Conservation (phyloP, 2,329 filamentous ascomycete species). For the Ceratocystis cubensis region DNA sequence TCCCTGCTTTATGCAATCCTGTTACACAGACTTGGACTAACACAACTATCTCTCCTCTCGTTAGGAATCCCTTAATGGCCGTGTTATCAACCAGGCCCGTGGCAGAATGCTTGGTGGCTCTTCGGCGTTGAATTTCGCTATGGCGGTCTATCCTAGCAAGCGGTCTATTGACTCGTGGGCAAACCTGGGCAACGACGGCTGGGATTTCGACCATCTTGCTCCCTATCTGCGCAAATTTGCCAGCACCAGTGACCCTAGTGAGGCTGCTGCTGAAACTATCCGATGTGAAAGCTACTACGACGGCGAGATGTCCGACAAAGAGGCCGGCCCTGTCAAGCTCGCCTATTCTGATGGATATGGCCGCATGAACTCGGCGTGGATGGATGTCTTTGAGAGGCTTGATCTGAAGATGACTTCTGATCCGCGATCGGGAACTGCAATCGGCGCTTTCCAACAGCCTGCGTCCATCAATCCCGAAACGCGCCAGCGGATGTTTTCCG, state of each 20-base stretch:
- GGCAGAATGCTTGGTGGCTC: conserved; percentile 48
- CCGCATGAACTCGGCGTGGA: conserved; percentile 29
- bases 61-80: conserved; percentile 21
- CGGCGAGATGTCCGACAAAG: conserved; percentile 26
- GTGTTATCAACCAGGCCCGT: conserved; percentile 29
- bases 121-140: conserved; percentile 49
- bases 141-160: conserved; percentile 19
- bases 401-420: conserved; percentile 28
- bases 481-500: conserved; percentile 28
- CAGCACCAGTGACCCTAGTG: conserved; percentile 26
- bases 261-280: conserved; percentile 25
- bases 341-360: conserved; percentile 24
- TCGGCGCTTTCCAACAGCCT: conserved; percentile 29
- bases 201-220: conserved; percentile 25
- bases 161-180: conserved; percentile 23
- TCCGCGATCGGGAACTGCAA: conserved; percentile 26
- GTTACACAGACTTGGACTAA: conserved; percentile 10
- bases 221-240: conserved; percentile 30
- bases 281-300: conserved; percentile 29
- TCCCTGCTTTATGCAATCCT: background rate
- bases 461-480: conserved; percentile 27
- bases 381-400: conserved; percentile 29
- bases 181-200: conserved; percentile 25
- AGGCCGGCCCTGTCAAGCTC: conserved; percentile 23
- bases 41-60: background rate